Evolutionary conservation across 371 early-diverging fungal species (phyloP).

Genomic region (Actinomucor elegans): DNA sequence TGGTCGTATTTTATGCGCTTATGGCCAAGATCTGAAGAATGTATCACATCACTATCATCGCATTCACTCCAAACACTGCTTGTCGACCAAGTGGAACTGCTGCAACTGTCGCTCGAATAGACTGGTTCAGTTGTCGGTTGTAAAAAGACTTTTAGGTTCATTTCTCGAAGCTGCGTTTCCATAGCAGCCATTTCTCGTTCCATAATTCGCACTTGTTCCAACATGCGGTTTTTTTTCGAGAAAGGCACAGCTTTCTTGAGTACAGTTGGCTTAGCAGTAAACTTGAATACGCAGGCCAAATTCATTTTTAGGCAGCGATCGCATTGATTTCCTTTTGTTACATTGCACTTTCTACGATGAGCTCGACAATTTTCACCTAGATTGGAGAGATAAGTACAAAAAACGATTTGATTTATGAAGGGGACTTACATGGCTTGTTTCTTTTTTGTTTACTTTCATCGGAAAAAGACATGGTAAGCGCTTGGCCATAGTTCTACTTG

Average conservation of each 20-base stretch:
- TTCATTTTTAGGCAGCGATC: slow-evolving; percentile 42
- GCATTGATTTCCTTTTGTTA: slow-evolving; percentile 31
- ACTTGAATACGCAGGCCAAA: slow-evolving; percentile 38
- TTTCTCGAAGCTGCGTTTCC: slow-evolving; percentile 24
- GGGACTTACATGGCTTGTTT: slow-evolving; percentile 42
- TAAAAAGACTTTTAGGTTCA: slow-evolving; percentile 14
- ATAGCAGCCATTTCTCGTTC: slow-evolving; percentile 32
- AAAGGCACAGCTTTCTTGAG: slow-evolving; percentile 29
- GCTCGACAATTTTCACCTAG: slow-evolving; percentile 50
- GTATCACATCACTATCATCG: not conserved
- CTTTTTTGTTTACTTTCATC: slow-evolving; percentile 31
- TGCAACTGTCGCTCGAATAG: not conserved
- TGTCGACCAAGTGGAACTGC: not conserved
- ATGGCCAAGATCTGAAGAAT: not conserved
- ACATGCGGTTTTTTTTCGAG: slow-evolving; percentile 33
- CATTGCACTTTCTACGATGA: slow-evolving; percentile 46
- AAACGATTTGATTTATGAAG: not conserved
- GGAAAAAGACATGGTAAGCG: slow-evolving; percentile 11
- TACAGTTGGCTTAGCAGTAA: slow-evolving; percentile 36
- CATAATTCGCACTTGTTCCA: slow-evolving; percentile 33
- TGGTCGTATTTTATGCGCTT: slow-evolving; percentile 3
- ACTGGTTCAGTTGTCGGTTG: not conserved
- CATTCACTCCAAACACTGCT: not conserved
- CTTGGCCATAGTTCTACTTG: too few species aligned
- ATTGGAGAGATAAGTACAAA: not conserved